A percentile compares a stretch with the other conserved stretches of the same genome.
phyloP scores from a whole-genome alignment of 495 filamentous ascomycete genomes.

The Cercophora scortea region DNA sequence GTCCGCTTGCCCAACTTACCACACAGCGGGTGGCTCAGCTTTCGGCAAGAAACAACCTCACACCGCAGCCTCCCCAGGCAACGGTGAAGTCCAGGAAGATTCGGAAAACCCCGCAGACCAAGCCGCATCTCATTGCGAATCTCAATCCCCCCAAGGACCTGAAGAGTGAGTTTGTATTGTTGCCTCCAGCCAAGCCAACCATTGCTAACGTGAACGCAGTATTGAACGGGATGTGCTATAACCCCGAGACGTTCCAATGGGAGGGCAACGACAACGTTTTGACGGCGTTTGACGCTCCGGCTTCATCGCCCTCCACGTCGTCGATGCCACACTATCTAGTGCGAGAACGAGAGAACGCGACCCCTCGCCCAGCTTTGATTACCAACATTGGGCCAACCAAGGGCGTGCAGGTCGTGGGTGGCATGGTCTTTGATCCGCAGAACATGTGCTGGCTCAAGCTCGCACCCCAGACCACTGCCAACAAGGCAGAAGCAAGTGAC shows the following conservation, averaged over 20 bases:
- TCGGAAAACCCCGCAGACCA: constrained; percentile 44
- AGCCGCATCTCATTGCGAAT: constrained; percentile 44
- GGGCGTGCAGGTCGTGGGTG: constrained; percentile 83
- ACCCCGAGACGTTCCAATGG: constrained; percentile 76
- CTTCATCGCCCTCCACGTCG: constrained; percentile 37
- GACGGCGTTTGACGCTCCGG: constrained; percentile 59
- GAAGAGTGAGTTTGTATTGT: constrained; percentile 32
- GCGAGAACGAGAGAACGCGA: constrained; percentile 46
- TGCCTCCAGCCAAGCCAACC: background rate
- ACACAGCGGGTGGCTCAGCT: constrained; percentile 77
- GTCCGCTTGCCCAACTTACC: constrained; percentile 55
- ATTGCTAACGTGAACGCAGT: constrained; percentile 36
- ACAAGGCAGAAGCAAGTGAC: constrained; percentile 31
- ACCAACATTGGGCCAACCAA: constrained; percentile 68
- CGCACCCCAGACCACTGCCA: constrained; percentile 26
- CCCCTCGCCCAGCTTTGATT: constrained; percentile 85
- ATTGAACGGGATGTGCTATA: constrained; percentile 92
- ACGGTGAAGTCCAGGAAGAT: constrained; percentile 47
- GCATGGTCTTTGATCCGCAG: constrained; percentile 95
- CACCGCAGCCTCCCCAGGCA: constrained; percentile 18
- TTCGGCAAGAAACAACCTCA: constrained; percentile 43
- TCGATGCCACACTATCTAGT: constrained; percentile 40
- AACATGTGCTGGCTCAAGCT: constrained; percentile 93
- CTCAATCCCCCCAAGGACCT: constrained; percentile 38
- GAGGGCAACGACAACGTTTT: constrained; percentile 91